Evolutionary conservation across 257 asterid species (phyloP).

Genomic region (Datura wrightii): DNA sequence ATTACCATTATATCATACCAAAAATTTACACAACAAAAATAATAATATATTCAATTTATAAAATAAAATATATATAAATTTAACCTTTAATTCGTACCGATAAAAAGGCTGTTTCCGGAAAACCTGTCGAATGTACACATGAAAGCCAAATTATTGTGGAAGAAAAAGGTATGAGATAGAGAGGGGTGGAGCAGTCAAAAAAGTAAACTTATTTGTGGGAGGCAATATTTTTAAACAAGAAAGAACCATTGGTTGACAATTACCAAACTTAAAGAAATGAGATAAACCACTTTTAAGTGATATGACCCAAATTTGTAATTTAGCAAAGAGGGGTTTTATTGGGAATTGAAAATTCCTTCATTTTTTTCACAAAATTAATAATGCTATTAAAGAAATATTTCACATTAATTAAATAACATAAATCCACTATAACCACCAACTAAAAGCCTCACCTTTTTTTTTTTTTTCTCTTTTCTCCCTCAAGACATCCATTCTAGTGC

Average conservation of each 20-base stretch:
- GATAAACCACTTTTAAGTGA: not conserved
- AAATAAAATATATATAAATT: too few relatives aligned
- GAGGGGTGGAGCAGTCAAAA: not conserved
- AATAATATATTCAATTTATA: too few relatives aligned
- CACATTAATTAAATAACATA: constrained; percentile 12
- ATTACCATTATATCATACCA: too few relatives aligned
- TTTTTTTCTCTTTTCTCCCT: not conserved
- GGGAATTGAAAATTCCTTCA: constrained; percentile 6
- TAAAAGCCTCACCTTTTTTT: not conserved
- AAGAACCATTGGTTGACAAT: not conserved
- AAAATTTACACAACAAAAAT: too few relatives aligned
- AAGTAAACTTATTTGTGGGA: not conserved
- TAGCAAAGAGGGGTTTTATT: not conserved
- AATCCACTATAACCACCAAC: not conserved
- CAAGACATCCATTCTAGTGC: not conserved
- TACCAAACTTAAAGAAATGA: not conserved
- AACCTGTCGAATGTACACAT: too few relatives aligned
- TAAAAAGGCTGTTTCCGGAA: too few relatives aligned
- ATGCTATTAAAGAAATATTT: not conserved
- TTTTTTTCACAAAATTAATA: not conserved
- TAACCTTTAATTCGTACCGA: too few relatives aligned
- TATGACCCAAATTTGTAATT: not conserved
- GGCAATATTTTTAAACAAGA: not conserved
- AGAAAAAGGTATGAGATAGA: not conserved
- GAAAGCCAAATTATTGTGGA: too few relatives aligned